Base-by-base conservation (phyloP, 306 rosid genomes). In the Cucurbita ficifolia region DNA sequence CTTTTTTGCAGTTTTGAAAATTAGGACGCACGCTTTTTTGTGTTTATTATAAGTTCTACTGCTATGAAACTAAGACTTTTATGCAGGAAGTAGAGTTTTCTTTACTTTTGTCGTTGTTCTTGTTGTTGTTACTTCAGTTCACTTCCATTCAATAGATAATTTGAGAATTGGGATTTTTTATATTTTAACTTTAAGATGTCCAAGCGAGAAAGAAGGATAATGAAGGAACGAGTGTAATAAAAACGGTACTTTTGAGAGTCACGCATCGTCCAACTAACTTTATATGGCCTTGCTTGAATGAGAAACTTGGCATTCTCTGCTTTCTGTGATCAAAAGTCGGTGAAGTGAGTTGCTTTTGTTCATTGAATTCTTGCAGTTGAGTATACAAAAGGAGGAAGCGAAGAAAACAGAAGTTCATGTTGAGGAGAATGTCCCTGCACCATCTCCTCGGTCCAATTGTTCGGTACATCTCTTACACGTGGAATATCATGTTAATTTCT, bases 381-480 rank as follows among this genome's bases (percentile, higher is more conserved):
- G 78, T 73, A 94, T 87, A 51, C 96, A 91, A 80, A 94, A 91
- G 70, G 99, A 94, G 77, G 99, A 94, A 73, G 99, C 97, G 3
- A 94, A 91, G 80, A 94, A 94, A 87, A 94, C 89, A 79, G 97
- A 94, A 63, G 95, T 94, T 24, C 97, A 80, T 46, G 83, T 89
- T 8, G 96, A 94, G 77, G 99, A 94, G 73, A 89, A 94, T 62
- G 97, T 89, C 79, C 92, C 97, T 52, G 95, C 97, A 9, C 99
- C 99, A 6, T 91, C 99, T 76, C 96, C 91, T 36, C 87, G 95
- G 38, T 89, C 96, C 79, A 94, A 94, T 82, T 94, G 97, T 74
- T 14, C 99, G 49, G 99, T 94, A 84, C 79, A 63, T 21, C 67
- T 40, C 43, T 60, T 40, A 40, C 49, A 7, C 7, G 4, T 76